Conservation (phyloP, 1,284 basidiomycete species). For the Boletus subluridellus region DNA sequence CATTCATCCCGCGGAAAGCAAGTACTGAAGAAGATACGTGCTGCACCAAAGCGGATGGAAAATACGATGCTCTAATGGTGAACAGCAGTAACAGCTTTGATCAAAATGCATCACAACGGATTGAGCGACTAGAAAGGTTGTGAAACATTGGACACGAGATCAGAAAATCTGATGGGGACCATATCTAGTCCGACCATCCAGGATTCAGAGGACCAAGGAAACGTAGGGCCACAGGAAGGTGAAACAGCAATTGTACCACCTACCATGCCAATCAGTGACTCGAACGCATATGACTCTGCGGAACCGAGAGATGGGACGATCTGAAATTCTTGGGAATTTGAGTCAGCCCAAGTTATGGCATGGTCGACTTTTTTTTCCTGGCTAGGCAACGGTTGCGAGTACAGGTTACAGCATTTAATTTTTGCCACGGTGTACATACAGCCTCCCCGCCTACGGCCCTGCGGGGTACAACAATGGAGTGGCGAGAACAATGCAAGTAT, state of each 20-base stretch:
- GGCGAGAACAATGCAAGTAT: constrained; percentile 17
- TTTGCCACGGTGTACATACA: constrained; percentile 11
- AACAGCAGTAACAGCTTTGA: background rate
- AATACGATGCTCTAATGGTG: background rate
- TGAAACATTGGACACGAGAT: background rate
- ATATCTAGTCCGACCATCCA: background rate
- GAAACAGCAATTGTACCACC: background rate
- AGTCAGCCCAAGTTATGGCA: constrained; percentile 1
- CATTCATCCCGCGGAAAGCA: background rate
- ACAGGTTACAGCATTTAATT: background rate
- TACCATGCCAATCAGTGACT: background rate
- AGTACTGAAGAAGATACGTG: too few relatives aligned
- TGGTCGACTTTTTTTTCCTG: background rate
- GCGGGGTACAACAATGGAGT: constrained; percentile 14
- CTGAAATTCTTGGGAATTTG: background rate
- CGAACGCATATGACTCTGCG: background rate
- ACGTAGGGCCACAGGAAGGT: background rate
- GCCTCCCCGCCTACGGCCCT: background rate
- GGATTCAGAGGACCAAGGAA: background rate
- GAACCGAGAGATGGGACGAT: background rate
- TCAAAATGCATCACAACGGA: background rate
- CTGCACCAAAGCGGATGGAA: background rate
- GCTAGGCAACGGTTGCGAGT: background rate
- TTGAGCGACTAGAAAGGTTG: background rate
- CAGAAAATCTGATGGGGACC: background rate